Conservation (phyloP, 805 yeast genomes). For the Candida xiaguanensis region DNA sequence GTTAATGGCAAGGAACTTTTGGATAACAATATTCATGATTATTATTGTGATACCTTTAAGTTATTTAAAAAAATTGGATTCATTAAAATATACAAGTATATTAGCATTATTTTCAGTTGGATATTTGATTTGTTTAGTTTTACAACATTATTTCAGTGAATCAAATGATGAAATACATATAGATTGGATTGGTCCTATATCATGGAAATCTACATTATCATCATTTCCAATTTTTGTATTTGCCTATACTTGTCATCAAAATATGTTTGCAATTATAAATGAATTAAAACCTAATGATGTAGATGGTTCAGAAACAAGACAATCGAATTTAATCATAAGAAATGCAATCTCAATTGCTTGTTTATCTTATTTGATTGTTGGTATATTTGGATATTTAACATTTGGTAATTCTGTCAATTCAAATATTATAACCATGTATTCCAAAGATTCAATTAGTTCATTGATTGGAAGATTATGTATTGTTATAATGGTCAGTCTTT, state of each 20-base stretch:
- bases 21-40: constrained; percentile 51
- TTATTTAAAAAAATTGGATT: constrained; percentile 59
- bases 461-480: constrained; percentile 57
- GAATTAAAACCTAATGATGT: constrained; percentile 47
- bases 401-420: constrained; percentile 67
- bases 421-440: constrained; percentile 67
- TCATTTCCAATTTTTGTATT: constrained; percentile 73
- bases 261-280: constrained; percentile 71
- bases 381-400: constrained; percentile 66
- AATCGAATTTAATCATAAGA: constrained; percentile 46
- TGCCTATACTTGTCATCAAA: constrained; percentile 81
- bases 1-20: constrained; percentile 41
- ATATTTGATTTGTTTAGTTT: constrained; percentile 55
- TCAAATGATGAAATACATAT: constrained; percentile 15
- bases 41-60: constrained; percentile 61
- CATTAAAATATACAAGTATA: constrained; percentile 67
- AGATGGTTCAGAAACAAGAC: constrained; percentile 39
- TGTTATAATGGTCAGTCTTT: constrained; percentile 68
- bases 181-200: constrained; percentile 39
- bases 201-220: constrained; percentile 40
- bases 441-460: constrained; percentile 46
- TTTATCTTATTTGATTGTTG: constrained; percentile 57
- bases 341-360: constrained; percentile 57
- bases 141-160: constrained; percentile 42
- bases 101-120: constrained; percentile 64